Conservation (phyloP, 2,329 filamentous ascomycete genomes). For the Microdochium paspali region DNA sequence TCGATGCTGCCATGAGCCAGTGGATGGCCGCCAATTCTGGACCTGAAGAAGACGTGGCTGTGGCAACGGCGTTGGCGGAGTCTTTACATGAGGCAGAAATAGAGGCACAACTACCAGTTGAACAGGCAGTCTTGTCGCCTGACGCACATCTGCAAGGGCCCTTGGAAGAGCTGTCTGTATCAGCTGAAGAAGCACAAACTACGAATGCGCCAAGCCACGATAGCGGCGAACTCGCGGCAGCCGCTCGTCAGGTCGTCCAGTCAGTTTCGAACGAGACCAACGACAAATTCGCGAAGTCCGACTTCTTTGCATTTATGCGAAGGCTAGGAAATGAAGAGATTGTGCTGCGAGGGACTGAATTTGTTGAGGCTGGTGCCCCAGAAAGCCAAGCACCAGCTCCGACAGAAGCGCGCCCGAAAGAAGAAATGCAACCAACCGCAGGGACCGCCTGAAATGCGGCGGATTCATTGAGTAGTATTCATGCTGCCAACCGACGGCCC, state of each 20-base stretch:
- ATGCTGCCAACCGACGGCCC: neutral
- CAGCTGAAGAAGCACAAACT: neutral
- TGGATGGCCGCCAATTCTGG: constrained; percentile 1
- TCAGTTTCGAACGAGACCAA: neutral
- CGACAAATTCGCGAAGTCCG: neutral
- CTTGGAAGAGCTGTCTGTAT: neutral
- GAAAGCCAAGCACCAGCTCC: neutral
- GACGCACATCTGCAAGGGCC: neutral
- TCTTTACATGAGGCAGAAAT: neutral
- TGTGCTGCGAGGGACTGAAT: neutral
- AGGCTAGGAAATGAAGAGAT: neutral
- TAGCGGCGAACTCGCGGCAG: neutral
- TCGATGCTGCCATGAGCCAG: constrained; percentile 6
- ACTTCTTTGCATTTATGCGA: neutral
- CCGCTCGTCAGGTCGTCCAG: neutral
- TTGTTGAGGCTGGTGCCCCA: neutral
- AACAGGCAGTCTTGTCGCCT: neutral
- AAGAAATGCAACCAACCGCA: neutral
- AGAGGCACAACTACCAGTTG: neutral
- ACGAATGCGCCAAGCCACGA: neutral
- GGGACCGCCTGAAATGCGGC: neutral
- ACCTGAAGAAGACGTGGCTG: neutral
- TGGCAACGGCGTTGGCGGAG: neutral
- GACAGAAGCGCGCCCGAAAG: neutral
- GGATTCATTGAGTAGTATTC: neutral